Evolutionary conservation across 257 asterid genomes (phyloP).

Genomic region (Solanum megistacrolobum): DNA sequence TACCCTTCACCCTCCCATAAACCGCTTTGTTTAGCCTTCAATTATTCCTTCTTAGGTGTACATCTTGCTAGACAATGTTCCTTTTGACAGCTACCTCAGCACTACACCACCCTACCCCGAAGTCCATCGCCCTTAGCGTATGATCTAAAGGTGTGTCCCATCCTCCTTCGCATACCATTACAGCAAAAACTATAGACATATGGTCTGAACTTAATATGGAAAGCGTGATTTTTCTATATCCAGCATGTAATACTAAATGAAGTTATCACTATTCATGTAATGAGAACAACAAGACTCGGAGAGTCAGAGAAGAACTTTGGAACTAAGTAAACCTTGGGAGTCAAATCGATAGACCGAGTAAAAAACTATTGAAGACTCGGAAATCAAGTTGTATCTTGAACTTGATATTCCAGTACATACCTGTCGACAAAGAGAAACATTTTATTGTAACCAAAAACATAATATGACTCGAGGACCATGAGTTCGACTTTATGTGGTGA

Average conservation of each 20-base stretch:
- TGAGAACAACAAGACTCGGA: neutral
- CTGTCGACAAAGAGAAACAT: neutral
- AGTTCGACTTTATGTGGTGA: neutral
- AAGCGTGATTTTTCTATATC: neutral
- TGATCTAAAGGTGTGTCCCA: neutral
- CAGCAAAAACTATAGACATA: neutral
- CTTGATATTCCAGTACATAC: neutral
- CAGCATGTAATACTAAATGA: neutral
- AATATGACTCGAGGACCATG: neutral
- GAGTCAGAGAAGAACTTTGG: neutral
- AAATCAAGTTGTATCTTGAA: neutral
- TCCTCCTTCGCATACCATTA: neutral
- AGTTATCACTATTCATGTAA: neutral
- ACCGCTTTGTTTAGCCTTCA: neutral
- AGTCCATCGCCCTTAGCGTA: neutral
- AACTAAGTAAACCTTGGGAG: neutral
- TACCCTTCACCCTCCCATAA: neutral
- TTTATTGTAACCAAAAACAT: neutral
- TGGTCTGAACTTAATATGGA: neutral
- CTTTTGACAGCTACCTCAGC: neutral
- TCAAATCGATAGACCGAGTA: neutral
- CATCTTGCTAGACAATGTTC: neutral
- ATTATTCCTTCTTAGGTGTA: neutral
- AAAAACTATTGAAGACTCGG: neutral
- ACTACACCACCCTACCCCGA: neutral